Conservation (phyloP, 495 filamentous ascomycete species). For the Cercophora scortea region DNA sequence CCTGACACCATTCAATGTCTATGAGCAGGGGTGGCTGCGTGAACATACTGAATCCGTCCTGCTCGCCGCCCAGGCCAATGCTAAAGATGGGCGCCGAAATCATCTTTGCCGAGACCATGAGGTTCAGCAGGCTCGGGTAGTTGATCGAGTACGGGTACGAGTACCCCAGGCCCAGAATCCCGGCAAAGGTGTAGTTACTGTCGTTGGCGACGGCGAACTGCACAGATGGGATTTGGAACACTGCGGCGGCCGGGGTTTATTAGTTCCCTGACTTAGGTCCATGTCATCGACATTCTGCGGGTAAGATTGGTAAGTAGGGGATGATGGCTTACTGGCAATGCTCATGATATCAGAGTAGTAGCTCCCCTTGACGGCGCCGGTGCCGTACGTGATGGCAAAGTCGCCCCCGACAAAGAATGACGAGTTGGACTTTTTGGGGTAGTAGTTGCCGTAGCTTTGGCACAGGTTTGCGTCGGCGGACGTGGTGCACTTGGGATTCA, state of each 20-base stretch:
- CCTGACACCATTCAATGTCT: too few relatives aligned
- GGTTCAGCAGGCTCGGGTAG: constrained; percentile 61
- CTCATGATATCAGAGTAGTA: constrained; percentile 34
- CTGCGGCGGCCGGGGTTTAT: constrained; percentile 5
- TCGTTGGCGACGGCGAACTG: constrained; percentile 30
- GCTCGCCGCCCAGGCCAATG: constrained; percentile 48
- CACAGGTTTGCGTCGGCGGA: constrained; percentile 28
- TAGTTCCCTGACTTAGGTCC: too few relatives aligned
- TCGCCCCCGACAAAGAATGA: constrained; percentile 20
- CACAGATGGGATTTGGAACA: constrained; percentile 19
- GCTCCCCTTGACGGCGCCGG: constrained; percentile 28
- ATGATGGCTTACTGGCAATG: constrained; percentile 26
- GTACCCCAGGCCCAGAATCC: constrained; percentile 34
- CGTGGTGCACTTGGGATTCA: constrained; percentile 33
- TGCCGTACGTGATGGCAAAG: constrained; percentile 34
- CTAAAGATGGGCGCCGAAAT: constrained; percentile 70
- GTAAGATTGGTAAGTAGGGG: not conserved
- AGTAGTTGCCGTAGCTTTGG: constrained; percentile 31
- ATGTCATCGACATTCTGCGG: too few relatives aligned
- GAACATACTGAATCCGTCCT: constrained; percentile 30
- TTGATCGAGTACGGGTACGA: constrained; percentile 30
- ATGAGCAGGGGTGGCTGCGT: too few relatives aligned
- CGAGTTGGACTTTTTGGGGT: constrained; percentile 29
- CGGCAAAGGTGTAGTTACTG: constrained; percentile 35
- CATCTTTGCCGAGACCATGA: constrained; percentile 50